These are phyloP conservation scores for Fusarium armeniacum DNA, from an alignment of 2,329 filamentous ascomycete genomes.

Conservation along the genomic window DNA sequence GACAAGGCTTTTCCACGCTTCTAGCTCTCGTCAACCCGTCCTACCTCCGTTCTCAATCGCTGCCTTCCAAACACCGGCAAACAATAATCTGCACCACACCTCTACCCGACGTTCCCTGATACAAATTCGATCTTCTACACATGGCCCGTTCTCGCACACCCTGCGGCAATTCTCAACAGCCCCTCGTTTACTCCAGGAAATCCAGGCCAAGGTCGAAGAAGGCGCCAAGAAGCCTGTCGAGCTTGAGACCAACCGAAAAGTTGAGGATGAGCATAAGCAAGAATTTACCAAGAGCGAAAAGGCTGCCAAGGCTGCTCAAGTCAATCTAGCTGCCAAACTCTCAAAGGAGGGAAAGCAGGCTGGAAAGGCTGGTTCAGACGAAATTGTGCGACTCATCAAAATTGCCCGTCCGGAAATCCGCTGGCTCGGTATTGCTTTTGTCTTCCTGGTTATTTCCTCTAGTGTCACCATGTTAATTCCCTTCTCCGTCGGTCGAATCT, in stretches of 20 bases:
- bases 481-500: constrained; percentile 94
- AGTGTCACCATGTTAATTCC: constrained; percentile 96
- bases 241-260: constrained; percentile 51
- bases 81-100: constrained; percentile 11
- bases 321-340: constrained; percentile 89
- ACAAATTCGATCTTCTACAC: constrained; percentile 15
- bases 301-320: constrained; percentile 85
- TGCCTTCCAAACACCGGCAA: constrained; percentile 41
- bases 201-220: constrained; percentile 50
- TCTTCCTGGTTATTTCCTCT: constrained; percentile 89
- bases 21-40: constrained; percentile 32
- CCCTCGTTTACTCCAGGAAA: constrained; percentile 43
- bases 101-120: constrained; percentile 11
- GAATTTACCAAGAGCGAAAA: constrained; percentile 80
- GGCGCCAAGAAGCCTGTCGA: constrained; percentile 57
- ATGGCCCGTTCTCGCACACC: constrained; percentile 35
- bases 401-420: constrained; percentile 88
- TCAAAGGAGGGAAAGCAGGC: constrained; percentile 81
- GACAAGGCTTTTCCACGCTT: constrained; percentile 39
- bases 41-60: constrained; percentile 50
- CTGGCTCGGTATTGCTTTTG: constrained; percentile 83
- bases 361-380: constrained; percentile 73
- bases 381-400: constrained; percentile 89
- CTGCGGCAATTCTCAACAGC: constrained; percentile 53
- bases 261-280: constrained; percentile 55